Evolutionary conservation across 306 rosid species (phyloP).

Genomic region (Glycine latifolia): DNA sequence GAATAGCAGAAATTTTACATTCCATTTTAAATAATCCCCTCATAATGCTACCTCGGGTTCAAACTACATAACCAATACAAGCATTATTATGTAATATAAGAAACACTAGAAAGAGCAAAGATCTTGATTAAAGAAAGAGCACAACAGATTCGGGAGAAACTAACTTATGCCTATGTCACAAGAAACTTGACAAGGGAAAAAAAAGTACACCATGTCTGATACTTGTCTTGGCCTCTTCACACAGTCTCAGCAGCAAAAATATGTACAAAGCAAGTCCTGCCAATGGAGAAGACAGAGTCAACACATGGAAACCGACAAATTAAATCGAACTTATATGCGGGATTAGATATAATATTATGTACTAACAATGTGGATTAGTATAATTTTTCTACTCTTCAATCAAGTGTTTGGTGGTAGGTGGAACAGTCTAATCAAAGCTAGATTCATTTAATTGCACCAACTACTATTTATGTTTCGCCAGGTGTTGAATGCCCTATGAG

Average conservation of each 20-base stretch:
- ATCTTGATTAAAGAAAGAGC: slow-evolving; percentile 37
- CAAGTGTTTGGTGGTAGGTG: slow-evolving; percentile 47
- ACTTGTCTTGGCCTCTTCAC: slow-evolving; percentile 50
- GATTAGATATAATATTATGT: slow-evolving; percentile 35
- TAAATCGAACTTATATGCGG: slow-evolving; percentile 1
- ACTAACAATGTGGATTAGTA: background rate
- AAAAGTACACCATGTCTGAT: slow-evolving; percentile 39
- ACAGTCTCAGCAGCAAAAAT: slow-evolving; percentile 50
- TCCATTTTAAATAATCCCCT: slow-evolving; percentile 31
- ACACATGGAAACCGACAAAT: slow-evolving; percentile 43
- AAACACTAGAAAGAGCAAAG: slow-evolving; percentile 41
- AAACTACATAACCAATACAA: slow-evolving; percentile 39
- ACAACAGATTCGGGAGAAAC: slow-evolving; percentile 39
- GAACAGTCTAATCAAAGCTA: slow-evolving; percentile 44
- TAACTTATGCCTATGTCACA: slow-evolving; percentile 44
- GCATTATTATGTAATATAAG: slow-evolving; percentile 34
- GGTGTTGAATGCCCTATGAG: slow-evolving; percentile 45
- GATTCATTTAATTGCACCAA: slow-evolving; percentile 28
- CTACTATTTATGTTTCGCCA: slow-evolving; percentile 42
- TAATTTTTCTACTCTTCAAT: slow-evolving; percentile 42
- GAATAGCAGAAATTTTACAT: slow-evolving; percentile 28
- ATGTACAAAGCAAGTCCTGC: slow-evolving; percentile 53
- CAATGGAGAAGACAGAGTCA: slow-evolving; percentile 39
- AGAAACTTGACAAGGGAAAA: slow-evolving; percentile 44
- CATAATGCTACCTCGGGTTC: slow-evolving; percentile 35